Conservation (phyloP, 345 rosid species). For the Eucalyptus shirleyi region DNA sequence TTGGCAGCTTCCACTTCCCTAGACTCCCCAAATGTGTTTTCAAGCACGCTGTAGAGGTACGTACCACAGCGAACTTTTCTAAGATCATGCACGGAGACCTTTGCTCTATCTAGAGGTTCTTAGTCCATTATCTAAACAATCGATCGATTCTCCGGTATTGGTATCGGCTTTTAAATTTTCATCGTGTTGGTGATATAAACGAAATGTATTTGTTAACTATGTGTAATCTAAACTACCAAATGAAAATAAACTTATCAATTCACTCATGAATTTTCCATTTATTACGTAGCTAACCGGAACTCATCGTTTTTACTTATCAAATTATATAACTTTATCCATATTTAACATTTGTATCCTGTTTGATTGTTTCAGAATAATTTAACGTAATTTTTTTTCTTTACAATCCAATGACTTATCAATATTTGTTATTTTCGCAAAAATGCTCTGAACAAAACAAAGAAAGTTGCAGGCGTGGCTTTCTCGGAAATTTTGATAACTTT, state of each 20-base stretch:
- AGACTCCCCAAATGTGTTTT: slow-evolving; percentile 6
- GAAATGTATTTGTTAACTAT: too few species aligned
- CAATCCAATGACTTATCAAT: too few species aligned
- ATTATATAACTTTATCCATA: background rate
- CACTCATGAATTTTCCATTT: too few species aligned
- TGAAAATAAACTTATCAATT: too few species aligned
- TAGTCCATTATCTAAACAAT: background rate
- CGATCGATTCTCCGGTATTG: background rate
- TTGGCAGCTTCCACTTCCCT: background rate
- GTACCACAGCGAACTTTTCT: background rate
- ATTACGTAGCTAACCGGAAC: too few species aligned
- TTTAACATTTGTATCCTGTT: background rate
- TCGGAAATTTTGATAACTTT: background rate
- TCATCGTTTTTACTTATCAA: too few species aligned
- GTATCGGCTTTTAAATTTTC: too few species aligned
- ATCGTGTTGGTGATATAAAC: too few species aligned
- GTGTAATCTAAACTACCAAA: too few species aligned
- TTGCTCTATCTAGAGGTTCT: background rate
- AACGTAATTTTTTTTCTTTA: background rate
- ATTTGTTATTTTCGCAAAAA: background rate
- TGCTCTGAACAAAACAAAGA: too few species aligned
- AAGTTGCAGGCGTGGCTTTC: background rate
- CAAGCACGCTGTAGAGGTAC: slow-evolving; percentile 16
- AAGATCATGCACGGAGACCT: background rate
- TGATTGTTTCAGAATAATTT: too few species aligned